A percentile compares a stretch with the other conserved stretches of the same genome.
Conservation (phyloP, 2,329 filamentous ascomycete species). For the Fusarium transvaalense region DNA sequence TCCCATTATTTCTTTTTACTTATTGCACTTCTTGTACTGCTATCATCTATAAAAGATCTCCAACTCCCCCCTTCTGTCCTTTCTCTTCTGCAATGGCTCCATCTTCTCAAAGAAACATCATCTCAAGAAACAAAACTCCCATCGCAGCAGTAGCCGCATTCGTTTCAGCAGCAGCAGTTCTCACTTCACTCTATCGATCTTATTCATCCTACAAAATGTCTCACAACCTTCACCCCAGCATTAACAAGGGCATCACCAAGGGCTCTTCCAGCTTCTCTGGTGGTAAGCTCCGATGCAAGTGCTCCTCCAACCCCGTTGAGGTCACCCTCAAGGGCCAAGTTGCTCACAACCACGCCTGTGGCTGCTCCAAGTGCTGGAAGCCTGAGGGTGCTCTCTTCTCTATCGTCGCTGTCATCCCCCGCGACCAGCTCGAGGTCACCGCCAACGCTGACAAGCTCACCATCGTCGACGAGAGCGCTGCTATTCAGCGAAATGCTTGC, state of each 20-base stretch:
- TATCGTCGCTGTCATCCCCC: constrained; percentile 71
- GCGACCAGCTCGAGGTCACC: constrained; percentile 66
- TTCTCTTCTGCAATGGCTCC: constrained; percentile 28
- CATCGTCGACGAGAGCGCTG: constrained; percentile 67
- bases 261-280: constrained; percentile 67
- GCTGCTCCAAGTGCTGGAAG: constrained; percentile 81
- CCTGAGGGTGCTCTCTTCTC: constrained; percentile 73
- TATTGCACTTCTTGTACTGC: neutral
- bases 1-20: constrained; percentile 3
- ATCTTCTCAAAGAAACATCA: constrained; percentile 26
- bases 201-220: constrained; percentile 36
- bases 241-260: constrained; percentile 72
- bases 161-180: constrained; percentile 41
- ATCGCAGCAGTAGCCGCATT: constrained; percentile 42
- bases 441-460: constrained; percentile 69
- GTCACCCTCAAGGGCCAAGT: constrained; percentile 70
- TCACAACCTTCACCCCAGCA: constrained; percentile 66
- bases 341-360: constrained; percentile 77
- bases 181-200: constrained; percentile 40
- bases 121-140: constrained; percentile 37
- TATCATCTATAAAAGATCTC: constrained; percentile 23
- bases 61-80: neutral
- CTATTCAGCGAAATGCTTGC: constrained; percentile 73
- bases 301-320: constrained; percentile 66
- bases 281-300: constrained; percentile 73